Conservation (phyloP, 345 rosid genomes). For the Gossypium australe region DNA sequence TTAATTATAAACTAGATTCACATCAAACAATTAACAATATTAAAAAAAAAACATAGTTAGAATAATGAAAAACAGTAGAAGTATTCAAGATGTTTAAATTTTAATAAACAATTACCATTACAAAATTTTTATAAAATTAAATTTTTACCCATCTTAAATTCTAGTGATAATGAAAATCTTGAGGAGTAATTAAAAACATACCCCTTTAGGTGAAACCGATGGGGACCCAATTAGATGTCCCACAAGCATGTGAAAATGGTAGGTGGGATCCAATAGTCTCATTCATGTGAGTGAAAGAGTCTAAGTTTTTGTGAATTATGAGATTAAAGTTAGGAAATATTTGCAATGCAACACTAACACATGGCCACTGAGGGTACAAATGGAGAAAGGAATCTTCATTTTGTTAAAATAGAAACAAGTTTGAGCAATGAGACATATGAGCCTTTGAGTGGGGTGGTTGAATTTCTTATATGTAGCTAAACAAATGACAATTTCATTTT, state of each 20-base stretch:
- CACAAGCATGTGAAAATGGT: too few species aligned
- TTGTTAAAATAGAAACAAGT: conserved; percentile 8
- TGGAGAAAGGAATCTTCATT: conserved; percentile 8
- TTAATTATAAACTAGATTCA: too few species aligned
- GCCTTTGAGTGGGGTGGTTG: conserved; percentile 33
- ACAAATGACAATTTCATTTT: not conserved
- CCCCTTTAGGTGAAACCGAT: not conserved
- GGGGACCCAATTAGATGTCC: not conserved
- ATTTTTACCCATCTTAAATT: too few species aligned
- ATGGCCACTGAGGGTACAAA: not conserved
- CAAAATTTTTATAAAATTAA: too few species aligned
- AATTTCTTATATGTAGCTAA: conserved; percentile 18
- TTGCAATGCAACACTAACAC: not conserved
- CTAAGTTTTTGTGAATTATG: not conserved
- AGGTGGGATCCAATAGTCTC: not conserved
- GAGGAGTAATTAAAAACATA: not conserved
- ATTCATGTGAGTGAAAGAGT: conserved; percentile 16
- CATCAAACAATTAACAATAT: too few species aligned
- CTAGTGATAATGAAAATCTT: too few species aligned
- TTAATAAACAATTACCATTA: too few species aligned
- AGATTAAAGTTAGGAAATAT: not conserved
- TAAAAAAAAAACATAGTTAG: too few species aligned
- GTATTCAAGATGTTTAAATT: too few species aligned
- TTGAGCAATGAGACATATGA: conserved; percentile 5
- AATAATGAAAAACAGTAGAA: too few species aligned